Conservation (phyloP, 768 basidiomycete genomes). For the Leccinum truebloodii region DNA sequence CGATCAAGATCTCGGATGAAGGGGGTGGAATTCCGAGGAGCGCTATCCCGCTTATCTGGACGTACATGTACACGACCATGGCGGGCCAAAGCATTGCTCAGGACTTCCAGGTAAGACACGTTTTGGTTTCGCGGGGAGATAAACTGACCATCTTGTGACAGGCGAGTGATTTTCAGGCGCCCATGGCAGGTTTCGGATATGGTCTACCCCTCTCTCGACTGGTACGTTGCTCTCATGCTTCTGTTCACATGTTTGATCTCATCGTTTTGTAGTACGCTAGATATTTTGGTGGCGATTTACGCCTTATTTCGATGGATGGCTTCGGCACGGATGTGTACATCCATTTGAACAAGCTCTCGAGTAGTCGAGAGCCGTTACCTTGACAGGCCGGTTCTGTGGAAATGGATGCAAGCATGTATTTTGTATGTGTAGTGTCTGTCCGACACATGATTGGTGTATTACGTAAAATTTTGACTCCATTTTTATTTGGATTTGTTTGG, state of each 20-base stretch:
- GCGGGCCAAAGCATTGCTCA: constrained; percentile 66
- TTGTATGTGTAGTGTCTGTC: not conserved
- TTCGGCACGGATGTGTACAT: constrained; percentile 93
- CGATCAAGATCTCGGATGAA: constrained; percentile 98
- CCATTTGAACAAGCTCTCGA: constrained; percentile 84
- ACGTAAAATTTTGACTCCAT: not conserved
- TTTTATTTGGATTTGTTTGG: constrained; percentile 25
- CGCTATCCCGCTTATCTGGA: constrained; percentile 96
- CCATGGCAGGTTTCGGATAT: constrained; percentile 97
- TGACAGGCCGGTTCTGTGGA: constrained; percentile 6
- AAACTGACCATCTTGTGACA: constrained; percentile 24
- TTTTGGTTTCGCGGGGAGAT: not conserved
- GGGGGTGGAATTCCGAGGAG: constrained; percentile 86
- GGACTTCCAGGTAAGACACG: constrained; percentile 50
- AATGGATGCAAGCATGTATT: not conserved
- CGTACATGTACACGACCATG: constrained; percentile 96
- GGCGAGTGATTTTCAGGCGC: constrained; percentile 90
- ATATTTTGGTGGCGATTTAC: constrained; percentile 91
- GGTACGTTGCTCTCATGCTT: constrained; percentile 45
- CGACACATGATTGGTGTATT: not conserved
- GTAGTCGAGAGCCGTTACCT: constrained; percentile 76
- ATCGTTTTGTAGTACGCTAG: constrained; percentile 67
- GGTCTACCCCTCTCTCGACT: constrained; percentile 89
- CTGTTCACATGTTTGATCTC: not conserved
- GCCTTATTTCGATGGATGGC: constrained; percentile 96